Conservation (phyloP, 2,329 filamentous ascomycete species). For the Rhexocercosporidium sp. region DNA sequence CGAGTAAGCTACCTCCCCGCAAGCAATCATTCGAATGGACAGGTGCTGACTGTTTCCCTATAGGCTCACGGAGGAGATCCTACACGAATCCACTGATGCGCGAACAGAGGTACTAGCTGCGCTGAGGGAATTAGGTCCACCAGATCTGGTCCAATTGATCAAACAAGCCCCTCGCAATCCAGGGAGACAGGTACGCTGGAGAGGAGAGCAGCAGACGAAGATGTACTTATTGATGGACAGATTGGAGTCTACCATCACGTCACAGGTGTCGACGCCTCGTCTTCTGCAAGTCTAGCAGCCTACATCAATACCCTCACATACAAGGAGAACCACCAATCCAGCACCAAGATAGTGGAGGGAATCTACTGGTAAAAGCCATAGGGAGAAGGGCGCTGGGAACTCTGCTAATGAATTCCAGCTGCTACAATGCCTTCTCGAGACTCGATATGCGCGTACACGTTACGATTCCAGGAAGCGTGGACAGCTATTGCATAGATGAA, state of each 20-base stretch:
- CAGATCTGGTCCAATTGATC: conserved; percentile 92
- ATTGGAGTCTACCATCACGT: conserved; percentile 97
- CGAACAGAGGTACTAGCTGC: conserved; percentile 86
- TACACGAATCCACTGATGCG: conserved; percentile 89
- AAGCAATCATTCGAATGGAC: not conserved
- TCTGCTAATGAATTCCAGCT: conserved; percentile 55
- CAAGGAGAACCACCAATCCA: conserved; percentile 78
- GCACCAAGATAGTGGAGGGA: conserved; percentile 86
- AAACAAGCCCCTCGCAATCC: conserved; percentile 69
- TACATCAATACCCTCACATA: conserved; percentile 99
- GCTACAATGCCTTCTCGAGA: conserved; percentile 98
- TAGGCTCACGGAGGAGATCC: conserved; percentile 92
- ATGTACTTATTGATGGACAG: conserved; percentile 50
- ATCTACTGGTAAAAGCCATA: conserved; percentile 79
- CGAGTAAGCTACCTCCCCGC: conserved; percentile 58
- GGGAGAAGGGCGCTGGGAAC: not conserved
- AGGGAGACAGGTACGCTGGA: conserved; percentile 56
- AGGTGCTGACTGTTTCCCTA: conserved; percentile 27
- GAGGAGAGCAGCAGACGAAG: not conserved
- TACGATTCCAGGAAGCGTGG: conserved; percentile 93
- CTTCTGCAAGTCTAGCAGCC: conserved; percentile 92
- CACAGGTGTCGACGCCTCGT: conserved; percentile 94
- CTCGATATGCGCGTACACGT: conserved; percentile 99
- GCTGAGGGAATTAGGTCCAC: conserved; percentile 91
- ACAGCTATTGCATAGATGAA: conserved; percentile 97